Base-by-base conservation (phyloP, 2,329 filamentous ascomycete species). In the Aspergillus vadensis region DNA sequence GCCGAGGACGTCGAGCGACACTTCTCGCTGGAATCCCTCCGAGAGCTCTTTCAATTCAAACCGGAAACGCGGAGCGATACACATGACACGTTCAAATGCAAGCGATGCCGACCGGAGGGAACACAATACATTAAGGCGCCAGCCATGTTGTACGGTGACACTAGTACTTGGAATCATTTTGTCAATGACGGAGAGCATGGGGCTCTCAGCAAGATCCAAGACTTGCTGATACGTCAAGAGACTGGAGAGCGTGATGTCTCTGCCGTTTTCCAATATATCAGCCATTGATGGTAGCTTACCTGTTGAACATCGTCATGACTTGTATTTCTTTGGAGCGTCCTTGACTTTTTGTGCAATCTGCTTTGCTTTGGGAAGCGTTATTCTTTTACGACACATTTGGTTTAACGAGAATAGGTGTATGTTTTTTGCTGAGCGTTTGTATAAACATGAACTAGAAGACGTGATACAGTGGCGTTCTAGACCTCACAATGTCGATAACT, bases 131-230 rank as follows among this genome's bases (percentile, higher is more conserved):
- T 97, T 72, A 98, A 97, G 76, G 92, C 94, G 1, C 91, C 91
- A 4, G 95, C 95, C 1, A 94, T 98, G 89, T 80, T 99, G 62
- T 99, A 99, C 72, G 95, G 95, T 55, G 95, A 99, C 72, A 98
- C 95, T 21, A 98, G 92, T 77, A 94, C 92, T n/a, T 99, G 95
- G 95, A 99, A 99, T 72, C 95, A 99, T 76, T 96, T 97, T 78
- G 86, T 90, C 47, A 97, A 97, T 69, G 86, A 88, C 63, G 86
- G 86, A 3, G 84, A 84, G 65, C 79, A 80, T 5, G 86, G 86
- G 0, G 88, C 86, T 0, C 77, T 99, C 72, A 85, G 86, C 65
- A 84, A 85, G 61, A 99, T 99, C 61, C 94, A 99, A 76, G 95
- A 99, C 80, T 77, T 97, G 73, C 73, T 99, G 71, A 80, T 99